Percentiles rank a stretch among this genome's conserved stretches.
Evolutionary conservation across 2,329 filamentous ascomycete species (phyloP).

Genomic region (Colletotrichum orchidophilum): DNA sequence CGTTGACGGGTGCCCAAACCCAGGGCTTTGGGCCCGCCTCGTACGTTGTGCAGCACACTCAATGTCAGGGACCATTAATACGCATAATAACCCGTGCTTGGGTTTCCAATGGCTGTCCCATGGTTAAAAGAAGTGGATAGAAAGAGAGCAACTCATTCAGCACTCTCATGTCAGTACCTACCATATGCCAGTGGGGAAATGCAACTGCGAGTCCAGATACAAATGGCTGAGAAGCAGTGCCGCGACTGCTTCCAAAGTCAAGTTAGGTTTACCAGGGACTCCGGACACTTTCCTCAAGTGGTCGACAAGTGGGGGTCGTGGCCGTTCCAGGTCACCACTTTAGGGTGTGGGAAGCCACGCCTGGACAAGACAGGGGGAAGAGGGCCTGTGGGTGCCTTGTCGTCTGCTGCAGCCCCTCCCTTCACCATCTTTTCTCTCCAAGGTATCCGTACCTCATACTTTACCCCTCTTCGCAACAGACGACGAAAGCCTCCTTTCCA

Average conservation of each 20-base stretch:
- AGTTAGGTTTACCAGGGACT: neutral
- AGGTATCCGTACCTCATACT: slow-evolving; percentile 27
- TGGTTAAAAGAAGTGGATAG: neutral
- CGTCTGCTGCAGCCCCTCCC: slow-evolving; percentile 24
- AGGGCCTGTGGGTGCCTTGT: neutral
- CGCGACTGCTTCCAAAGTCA: neutral
- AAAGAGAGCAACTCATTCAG: neutral
- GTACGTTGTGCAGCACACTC: slow-evolving; percentile 5
- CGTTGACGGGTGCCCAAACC: neutral
- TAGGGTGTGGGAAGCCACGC: neutral
- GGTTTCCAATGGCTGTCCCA: neutral
- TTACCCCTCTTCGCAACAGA: slow-evolving; percentile 26
- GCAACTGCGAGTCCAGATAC: too few species aligned
- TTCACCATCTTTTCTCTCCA: slow-evolving; percentile 29
- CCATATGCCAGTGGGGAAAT: too few species aligned
- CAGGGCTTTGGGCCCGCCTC: slow-evolving; percentile 15
- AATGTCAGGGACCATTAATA: neutral
- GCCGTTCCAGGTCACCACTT: neutral
- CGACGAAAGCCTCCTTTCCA: neutral
- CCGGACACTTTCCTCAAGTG: slow-evolving; percentile 7
- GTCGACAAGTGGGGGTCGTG: slow-evolving; percentile 2
- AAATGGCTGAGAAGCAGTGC: too few species aligned
- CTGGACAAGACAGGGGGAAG: neutral
- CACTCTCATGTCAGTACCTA: neutral
- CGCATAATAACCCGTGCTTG: neutral